phyloP scores from a whole-genome alignment of 345 rosid genomes.

The Trapa bicornis region DNA sequence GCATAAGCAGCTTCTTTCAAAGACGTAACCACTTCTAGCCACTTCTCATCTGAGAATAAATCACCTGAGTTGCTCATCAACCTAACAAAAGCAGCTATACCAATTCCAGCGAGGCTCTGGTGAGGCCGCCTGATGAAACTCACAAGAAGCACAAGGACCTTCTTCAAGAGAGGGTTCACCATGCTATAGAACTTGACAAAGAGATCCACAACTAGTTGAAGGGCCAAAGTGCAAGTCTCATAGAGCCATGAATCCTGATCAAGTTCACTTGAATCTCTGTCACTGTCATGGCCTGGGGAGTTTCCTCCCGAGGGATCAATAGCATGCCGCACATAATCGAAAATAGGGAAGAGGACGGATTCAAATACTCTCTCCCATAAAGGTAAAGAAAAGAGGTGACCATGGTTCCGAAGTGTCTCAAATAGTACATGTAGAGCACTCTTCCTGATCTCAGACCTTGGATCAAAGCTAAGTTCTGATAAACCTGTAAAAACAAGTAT shows the following conservation, averaged over 20 bases:
- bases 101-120: constrained; percentile 98
- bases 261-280: constrained; percentile 49
- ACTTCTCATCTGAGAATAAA: constrained; percentile 82
- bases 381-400: constrained; percentile 74
- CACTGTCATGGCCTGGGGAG: constrained; percentile 45
- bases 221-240: constrained; percentile 99
- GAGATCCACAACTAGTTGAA: constrained; percentile 95
- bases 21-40: constrained; percentile 82
- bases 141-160: constrained; percentile 70
- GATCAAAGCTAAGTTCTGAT: constrained; percentile 97
- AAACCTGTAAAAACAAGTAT: constrained; percentile 46
- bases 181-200: constrained; percentile 86
- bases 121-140: constrained; percentile 95
- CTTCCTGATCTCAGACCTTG: constrained; percentile 95
- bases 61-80: constrained; percentile 91
- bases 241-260: constrained; percentile 99
- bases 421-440: constrained; percentile 85
- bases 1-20: constrained; percentile 77
- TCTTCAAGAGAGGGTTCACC: constrained; percentile 81
- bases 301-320: constrained; percentile 89
- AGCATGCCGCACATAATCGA: constrained; percentile 93
- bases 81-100: constrained; percentile 95
- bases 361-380: constrained; percentile 90
- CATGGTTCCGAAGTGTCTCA: constrained; percentile 88
- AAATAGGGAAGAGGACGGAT: constrained; percentile 88